Evolutionary conservation across 805 yeast species (phyloP), one percentile per base, ranked within the genome.

Genomic region (Lachancea nothofagi): DNA sequence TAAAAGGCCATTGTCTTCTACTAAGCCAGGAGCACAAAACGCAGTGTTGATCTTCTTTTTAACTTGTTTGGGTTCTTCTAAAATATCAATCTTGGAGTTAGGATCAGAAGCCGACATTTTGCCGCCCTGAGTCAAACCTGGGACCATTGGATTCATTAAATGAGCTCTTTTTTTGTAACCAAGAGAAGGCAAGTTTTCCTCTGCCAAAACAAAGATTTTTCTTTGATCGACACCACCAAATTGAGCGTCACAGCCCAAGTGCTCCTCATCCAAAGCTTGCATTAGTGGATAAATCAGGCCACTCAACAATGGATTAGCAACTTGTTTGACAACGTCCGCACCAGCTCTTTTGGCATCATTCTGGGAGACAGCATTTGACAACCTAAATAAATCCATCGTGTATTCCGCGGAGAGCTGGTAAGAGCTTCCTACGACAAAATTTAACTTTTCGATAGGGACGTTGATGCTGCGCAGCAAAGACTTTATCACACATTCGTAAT

Each of bases 91-190:
- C 68, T 93, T 93, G 42, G 97, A 89, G 72, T 88, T 93, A 54
- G 98, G 97, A 69, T 93, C 98, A 25, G 96, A 86, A 2, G 98
- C 96, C 54, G 96, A 86, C 99, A 93, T 93, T 63, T 93, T 93
- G 56, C 94, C 98, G 54, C 97, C 97, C 67, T 89, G 96, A 23
- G 83, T 79, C 54, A 93, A 76, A 40, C 98, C 97, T 36, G 98
- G 98, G 33, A 94, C 96, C 97, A 93, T 90, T 40, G 88, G 90
- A 70, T 93, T 93, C 99, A 93, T 93, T 60, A 93, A 72, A 68
- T 93, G 99, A 22, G 95, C 98, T 63, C 99, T 82, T 74, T 93
- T 93, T 68, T 84, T 86, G 80, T 90, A 93, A 29, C 97, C 97
- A 41, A 93, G 56, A 36, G 77, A 59, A 30, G 80, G 89, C 60